A percentile compares a stretch with the other conserved stretches of the same genome.
Conservation (phyloP, 1,284 basidiomycete species). For the Puccinia polysora region DNA sequence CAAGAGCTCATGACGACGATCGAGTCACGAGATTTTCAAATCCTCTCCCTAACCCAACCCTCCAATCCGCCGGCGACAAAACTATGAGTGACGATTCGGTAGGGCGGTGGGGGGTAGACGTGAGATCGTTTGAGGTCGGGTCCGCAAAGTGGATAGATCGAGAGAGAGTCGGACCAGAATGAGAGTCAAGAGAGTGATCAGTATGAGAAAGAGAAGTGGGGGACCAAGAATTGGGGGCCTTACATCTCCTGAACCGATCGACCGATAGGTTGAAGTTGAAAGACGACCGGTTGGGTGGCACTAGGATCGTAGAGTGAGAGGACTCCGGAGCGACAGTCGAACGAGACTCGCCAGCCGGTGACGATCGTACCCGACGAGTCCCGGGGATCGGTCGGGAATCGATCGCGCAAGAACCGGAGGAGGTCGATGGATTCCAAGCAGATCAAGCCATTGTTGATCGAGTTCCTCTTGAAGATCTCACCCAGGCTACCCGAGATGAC, state of each 20-base stretch:
- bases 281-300: constrained; percentile 58
- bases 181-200: no score
- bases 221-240: constrained; percentile 47
- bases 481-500: constrained; percentile 96
- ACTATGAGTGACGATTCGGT: no score
- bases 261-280: constrained; percentile 71
- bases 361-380: no score
- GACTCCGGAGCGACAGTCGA: constrained; percentile 67
- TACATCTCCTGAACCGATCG: constrained; percentile 83
- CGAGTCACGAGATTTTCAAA: constrained; percentile 48
- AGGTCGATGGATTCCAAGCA: constrained; percentile 88
- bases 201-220: background rate
- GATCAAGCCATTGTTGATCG: constrained; percentile 97
- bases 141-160: no score
- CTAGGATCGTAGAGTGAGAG: constrained; percentile 58
- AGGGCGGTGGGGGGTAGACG: no score
- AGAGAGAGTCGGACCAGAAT: background rate
- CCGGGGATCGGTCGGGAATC: constrained; percentile 61
- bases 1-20: background rate
- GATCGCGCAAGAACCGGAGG: constrained; percentile 72
- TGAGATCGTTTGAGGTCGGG: no score
- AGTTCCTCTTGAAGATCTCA: constrained; percentile 98
- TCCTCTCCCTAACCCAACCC: constrained; percentile 57
- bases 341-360: no score
- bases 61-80: constrained; percentile 56